A percentile compares a stretch with the other conserved stretches of the same genome.
Conservation (phyloP, 495 filamentous ascomycete species). For the Viridothelium virens region DNA sequence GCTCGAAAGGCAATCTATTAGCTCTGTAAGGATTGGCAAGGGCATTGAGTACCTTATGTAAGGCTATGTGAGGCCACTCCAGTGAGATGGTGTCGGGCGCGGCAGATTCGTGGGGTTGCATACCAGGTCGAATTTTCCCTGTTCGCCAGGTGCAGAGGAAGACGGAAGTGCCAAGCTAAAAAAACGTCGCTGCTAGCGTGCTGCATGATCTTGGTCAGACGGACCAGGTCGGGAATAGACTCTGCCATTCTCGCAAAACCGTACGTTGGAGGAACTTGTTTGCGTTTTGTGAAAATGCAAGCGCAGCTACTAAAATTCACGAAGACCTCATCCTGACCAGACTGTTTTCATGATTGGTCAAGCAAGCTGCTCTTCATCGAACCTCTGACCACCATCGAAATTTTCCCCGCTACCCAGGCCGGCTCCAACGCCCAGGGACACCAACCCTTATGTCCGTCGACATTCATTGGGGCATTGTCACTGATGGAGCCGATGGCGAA, state of each 20-base stretch:
- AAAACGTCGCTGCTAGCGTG: neutral
- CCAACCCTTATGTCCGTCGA: conserved; percentile 75
- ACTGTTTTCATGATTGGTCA: neutral
- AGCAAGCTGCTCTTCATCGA: neutral
- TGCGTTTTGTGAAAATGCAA: neutral
- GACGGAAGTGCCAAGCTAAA: neutral
- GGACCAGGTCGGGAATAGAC: neutral
- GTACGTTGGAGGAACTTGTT: neutral
- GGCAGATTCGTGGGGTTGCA: no score
- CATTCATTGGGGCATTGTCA: conserved; percentile 88
- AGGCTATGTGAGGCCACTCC: no score
- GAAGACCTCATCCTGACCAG: neutral
- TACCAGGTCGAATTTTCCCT: no score
- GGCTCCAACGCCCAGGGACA: neutral
- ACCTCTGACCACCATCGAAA: neutral
- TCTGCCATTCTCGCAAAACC: conserved; percentile 1
- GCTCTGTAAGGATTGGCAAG: no score
- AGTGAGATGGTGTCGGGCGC: no score
- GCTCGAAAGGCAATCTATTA: no score
- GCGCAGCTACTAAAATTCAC: neutral
- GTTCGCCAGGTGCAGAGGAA: neutral
- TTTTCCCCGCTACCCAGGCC: neutral
- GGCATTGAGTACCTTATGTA: no score
- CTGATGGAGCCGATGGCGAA: conserved; percentile 76
- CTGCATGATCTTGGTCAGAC: neutral